Evolutionary conservation across 1,139 yeast genomes (phyloP), one percentile per base, ranked within the genome.

Genomic region (Fermentozyma sake): DNA sequence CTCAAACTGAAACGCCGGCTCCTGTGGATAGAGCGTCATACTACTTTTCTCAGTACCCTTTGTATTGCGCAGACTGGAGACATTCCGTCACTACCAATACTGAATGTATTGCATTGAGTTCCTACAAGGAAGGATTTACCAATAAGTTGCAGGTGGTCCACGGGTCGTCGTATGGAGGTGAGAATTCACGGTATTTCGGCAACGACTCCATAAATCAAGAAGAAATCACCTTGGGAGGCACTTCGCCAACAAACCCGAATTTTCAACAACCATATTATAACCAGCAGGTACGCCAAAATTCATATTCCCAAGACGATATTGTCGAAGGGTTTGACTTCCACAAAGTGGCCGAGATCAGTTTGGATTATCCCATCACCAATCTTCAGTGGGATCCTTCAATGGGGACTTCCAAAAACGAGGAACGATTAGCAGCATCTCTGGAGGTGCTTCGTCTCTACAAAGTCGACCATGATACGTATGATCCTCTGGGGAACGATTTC

Each of bases 401-500:
- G 54, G 38, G 31, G 23, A 32, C 35, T 22, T 28, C 32, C 25
- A 38, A 43, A 17, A 34, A 35, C 28, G 42, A 41, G 13, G 68
- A 70, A 35, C 53, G 78, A 31, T 51, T 84, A 23, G 80, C 85
- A 2, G 73, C 89, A 1, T 72, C 85, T 7, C 76, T 81, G 32
- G 94, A 84, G 44, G 79, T 81, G 25, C 58, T 84, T 31, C 61
- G 91, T 29, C 47, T 84, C 14, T 84, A 85, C 68, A 74, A 73
- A 37, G 63, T 77, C 22, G 58, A 57, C 20, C 52, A 49, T 24
- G 60, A 55, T 18, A 30, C 33, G 48, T 56, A 36, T 10, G 56
- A 56, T 12, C 59, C n/a, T n/a, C n/a, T 52, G 12, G 50, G 52
- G 18, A 58, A 55, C 24, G 58, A 60, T 19, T 54, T 44, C 33